Conservation (phyloP, 768 basidiomycete species). For the Glaciozyma martinii region DNA sequence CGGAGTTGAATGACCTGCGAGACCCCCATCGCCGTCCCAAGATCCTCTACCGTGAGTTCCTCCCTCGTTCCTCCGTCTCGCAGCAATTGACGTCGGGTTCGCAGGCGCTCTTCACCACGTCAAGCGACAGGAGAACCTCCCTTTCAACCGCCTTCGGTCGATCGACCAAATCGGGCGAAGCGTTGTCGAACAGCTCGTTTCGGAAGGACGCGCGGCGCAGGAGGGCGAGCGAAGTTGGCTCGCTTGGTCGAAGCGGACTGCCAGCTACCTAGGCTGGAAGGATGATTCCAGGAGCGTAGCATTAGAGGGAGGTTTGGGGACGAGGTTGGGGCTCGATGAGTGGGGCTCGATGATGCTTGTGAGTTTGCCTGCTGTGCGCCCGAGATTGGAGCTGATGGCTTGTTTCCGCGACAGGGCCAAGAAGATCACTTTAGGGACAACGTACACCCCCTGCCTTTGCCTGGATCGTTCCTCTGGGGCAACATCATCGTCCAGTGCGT, state of each 20-base stretch:
- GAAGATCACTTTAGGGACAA: constrained; percentile 8
- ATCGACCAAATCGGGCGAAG: constrained; percentile 21
- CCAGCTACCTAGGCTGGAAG: background rate
- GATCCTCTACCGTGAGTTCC: constrained; percentile 17
- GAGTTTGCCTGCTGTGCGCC: background rate
- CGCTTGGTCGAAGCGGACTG: background rate
- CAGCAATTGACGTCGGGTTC: background rate
- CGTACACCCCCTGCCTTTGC: background rate
- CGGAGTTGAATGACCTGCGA: background rate
- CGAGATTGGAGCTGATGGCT: background rate
- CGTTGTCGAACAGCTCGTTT: constrained; percentile 14
- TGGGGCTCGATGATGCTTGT: constrained; percentile 23
- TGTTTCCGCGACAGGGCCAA: constrained; percentile 2
- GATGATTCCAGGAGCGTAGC: background rate
- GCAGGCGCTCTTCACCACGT: constrained; percentile 18
- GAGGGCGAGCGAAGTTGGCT: constrained; percentile 2
- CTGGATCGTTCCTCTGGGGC: background rate
- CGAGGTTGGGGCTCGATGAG: constrained; percentile 12
- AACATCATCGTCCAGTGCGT: background rate
- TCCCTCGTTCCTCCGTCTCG: background rate
- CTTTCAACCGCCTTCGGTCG: constrained; percentile 11
- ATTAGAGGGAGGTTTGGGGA: background rate
- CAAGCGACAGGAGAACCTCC: constrained; percentile 7
- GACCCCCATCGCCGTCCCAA: background rate
- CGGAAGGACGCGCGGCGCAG: constrained; percentile 9